Percentiles rank a stretch among this genome's conserved stretches.
These are phyloP conservation scores for Globisporangium abappressorium DNA, from an alignment of 352 stramenopile species.

Conservation along the genomic window DNA sequence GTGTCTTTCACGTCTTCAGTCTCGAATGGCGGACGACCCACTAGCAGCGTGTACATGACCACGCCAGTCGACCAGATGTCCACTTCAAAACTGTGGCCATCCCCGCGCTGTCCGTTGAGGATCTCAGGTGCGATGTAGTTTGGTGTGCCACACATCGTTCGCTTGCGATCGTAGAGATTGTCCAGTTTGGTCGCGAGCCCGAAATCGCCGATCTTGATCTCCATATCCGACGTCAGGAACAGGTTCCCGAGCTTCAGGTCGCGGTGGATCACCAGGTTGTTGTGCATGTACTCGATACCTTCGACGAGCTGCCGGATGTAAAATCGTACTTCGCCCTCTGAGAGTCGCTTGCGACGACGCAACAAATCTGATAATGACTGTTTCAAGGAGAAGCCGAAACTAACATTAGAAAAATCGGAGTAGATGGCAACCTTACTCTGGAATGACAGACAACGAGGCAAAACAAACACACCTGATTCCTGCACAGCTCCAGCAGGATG, in stretches of 20 bases:
- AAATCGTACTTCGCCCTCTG: constrained; percentile 93
- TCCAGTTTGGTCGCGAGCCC: constrained; percentile 88
- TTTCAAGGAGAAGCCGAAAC: background rate
- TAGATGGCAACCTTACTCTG: background rate
- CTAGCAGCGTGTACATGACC: constrained; percentile 96
- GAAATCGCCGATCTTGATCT: constrained; percentile 97
- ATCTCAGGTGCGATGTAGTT: constrained; percentile 95
- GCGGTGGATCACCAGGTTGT: constrained; percentile 94
- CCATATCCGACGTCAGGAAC: constrained; percentile 94
- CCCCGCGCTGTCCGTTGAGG: constrained; percentile 83
- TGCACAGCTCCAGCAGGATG: constrained; percentile 96
- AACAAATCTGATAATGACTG: constrained; percentile 96
- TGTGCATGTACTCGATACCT: constrained; percentile 94
- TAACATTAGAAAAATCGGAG: constrained; percentile 1
- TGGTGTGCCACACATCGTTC: constrained; percentile 94
- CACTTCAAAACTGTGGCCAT: constrained; percentile 97
- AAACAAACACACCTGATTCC: constrained; percentile 78
- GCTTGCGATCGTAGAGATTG: constrained; percentile 90
- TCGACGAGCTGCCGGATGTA: constrained; percentile 92
- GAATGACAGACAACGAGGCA: background rate
- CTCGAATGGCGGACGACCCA: constrained; percentile 97
- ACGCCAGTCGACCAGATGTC: constrained; percentile 98
- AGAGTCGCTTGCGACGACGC: constrained; percentile 92
- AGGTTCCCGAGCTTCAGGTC: constrained; percentile 98
- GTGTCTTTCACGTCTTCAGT: constrained; percentile 97